A percentile compares a stretch with the other conserved stretches of the same genome.
Conservation (phyloP, 1,284 basidiomycete genomes). For the Naganishia cerealis region DNA sequence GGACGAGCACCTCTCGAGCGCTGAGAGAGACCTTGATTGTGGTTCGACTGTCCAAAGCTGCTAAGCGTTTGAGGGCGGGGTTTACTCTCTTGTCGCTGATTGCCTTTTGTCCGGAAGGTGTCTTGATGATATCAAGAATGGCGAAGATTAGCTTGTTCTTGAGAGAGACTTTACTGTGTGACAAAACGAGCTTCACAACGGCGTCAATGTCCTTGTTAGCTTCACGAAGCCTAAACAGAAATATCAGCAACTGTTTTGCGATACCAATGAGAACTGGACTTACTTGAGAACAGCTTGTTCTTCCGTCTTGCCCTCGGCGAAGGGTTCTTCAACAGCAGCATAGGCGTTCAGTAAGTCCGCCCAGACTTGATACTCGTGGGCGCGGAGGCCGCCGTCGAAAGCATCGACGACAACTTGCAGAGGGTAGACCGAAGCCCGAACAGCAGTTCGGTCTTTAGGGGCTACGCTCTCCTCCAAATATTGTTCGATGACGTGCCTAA, state of each 20-base stretch:
- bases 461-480: constrained; percentile 80
- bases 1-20: constrained; percentile 94
- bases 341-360: constrained; percentile 53
- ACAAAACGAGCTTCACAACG: constrained; percentile 82
- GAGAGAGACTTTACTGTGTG: constrained; percentile 90
- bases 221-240: constrained; percentile 65
- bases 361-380: constrained; percentile 68
- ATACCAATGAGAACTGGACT: neutral
- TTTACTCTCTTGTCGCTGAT: constrained; percentile 48
- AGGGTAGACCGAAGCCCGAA: constrained; percentile 69
- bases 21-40: constrained; percentile 88
- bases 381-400: constrained; percentile 79
- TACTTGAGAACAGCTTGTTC: constrained; percentile 79
- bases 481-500: constrained; percentile 65
- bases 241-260: neutral
- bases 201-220: constrained; percentile 90
- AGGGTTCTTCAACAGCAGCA: constrained; percentile 78
- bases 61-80: constrained; percentile 48
- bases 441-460: constrained; percentile 73
- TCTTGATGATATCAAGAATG: constrained; percentile 85
- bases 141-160: constrained; percentile 86
- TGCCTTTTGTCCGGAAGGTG: constrained; percentile 63
- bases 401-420: constrained; percentile 77
- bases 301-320: constrained; percentile 78
- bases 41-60: constrained; percentile 79